phyloP scores from a whole-genome alignment of 139 green algal genomes.

The Astrephomene gubernaculifera region DNA sequence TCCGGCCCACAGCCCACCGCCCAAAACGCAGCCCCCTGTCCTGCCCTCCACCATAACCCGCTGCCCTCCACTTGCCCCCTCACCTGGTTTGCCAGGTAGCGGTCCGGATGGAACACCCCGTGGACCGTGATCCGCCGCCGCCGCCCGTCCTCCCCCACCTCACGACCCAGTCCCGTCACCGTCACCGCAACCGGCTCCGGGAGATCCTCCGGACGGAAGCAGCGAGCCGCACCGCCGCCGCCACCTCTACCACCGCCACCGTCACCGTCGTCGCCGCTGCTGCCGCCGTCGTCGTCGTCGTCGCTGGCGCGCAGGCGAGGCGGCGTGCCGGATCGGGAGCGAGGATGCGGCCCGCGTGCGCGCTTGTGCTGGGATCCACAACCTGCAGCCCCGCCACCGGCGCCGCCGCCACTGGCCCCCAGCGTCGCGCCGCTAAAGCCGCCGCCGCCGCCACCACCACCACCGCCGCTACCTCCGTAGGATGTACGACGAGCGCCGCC shows the following conservation, averaged over 20 bases:
- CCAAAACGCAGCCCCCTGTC: background rate
- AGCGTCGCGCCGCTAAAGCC: slow-evolving; percentile 1
- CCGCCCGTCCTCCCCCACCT: slow-evolving; percentile 20
- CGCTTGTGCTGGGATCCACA: background rate
- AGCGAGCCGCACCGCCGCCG: background rate
- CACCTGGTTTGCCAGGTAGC: slow-evolving; percentile 32
- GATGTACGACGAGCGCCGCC: too few species aligned
- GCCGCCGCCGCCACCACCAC: background rate
- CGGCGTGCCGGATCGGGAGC: background rate
- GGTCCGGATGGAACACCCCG: slow-evolving; percentile 16
- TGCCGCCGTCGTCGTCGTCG: slow-evolving; percentile 7
- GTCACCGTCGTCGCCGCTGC: slow-evolving; percentile 12
- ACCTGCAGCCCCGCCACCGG: background rate
- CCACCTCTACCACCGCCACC: background rate
- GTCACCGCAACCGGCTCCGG: slow-evolving; percentile 10
- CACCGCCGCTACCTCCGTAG: too few species aligned
- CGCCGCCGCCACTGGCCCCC: background rate
- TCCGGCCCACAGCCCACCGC: background rate
- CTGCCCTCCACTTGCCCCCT: background rate
- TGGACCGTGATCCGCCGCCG: slow-evolving; percentile 13
- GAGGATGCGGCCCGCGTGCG: background rate
- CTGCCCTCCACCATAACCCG: background rate
- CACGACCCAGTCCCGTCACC: slow-evolving; percentile 2
- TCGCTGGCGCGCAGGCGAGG: background rate
- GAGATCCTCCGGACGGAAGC: background rate